Percentiles rank a stretch among this genome's conserved stretches.
These are phyloP conservation scores for Cladosporium austrohemisphaericum DNA, from an alignment of 2,329 filamentous ascomycete species.

Conservation along the genomic window DNA sequence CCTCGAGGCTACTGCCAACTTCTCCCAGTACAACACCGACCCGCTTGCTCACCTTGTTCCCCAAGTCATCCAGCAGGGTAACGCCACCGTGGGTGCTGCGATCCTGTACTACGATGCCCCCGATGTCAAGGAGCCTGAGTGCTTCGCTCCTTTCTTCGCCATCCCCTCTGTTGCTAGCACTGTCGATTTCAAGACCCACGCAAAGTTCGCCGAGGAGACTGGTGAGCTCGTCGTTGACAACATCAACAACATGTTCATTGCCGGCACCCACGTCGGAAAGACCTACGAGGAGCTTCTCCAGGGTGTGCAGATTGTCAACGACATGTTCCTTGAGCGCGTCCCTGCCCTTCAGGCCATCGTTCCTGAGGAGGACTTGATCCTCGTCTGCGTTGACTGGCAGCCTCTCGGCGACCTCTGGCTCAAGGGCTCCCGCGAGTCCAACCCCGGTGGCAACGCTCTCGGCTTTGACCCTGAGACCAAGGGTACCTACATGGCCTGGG, in stretches of 20 bases:
- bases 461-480: constrained; percentile 18
- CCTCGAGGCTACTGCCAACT: constrained; percentile 11
- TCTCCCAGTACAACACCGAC: constrained; percentile 13
- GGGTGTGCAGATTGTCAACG: constrained; percentile 12
- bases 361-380: constrained; percentile 9
- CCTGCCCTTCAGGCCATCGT: constrained; percentile 12
- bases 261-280: constrained; percentile 12
- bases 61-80: constrained; percentile 10
- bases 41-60: constrained; percentile 12
- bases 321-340: constrained; percentile 11
- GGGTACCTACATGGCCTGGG: constrained; percentile 15
- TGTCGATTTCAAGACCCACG: constrained; percentile 7
- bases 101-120: constrained; percentile 12
- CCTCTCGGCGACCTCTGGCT: constrained; percentile 11
- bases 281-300: constrained; percentile 10
- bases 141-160: constrained; percentile 14
- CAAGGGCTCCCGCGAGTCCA: constrained; percentile 1
- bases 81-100: constrained; percentile 3
- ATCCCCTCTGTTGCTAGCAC: constrained; percentile 4
- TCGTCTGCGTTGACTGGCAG: constrained; percentile 14
- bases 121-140: constrained; percentile 5
- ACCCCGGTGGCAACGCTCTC: constrained; percentile 20
- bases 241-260: constrained; percentile 13
- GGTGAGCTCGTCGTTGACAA: constrained; percentile 5
- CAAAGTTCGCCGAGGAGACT: constrained; percentile 12